Base-by-base conservation (phyloP, 2,329 filamentous ascomycete genomes). In the Cytospora schulzeri region DNA sequence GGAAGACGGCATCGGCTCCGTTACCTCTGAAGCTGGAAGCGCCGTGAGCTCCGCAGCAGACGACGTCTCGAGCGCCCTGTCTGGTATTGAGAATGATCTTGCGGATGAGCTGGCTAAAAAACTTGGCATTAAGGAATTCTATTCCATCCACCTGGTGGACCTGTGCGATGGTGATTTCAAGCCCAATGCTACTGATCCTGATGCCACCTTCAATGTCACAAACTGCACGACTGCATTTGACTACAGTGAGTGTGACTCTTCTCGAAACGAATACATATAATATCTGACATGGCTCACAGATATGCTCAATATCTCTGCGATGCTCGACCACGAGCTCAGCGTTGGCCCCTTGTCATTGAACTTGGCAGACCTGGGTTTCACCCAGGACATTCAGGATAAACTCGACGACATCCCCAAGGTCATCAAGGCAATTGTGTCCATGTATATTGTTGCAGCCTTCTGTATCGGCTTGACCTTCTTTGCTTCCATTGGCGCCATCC, bases 121-220 rank as follows among this genome's bases (percentile, higher is more conserved):
- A 33, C 64, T 76, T 6, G 73, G 73, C 33, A 72, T 76, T 69
- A 68, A 71, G 63, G 68, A 74, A 70, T 75, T 74, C 61, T 76
- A 75, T 66, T 72, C 74, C 38, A 62, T 76, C 41, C 73, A 76
- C 63, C 67, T 73, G 35, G 69, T 72, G 38, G 68, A 69, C 31
- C 57, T 72, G 17, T 76, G 74, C 71, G 70, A 73, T 57, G 74
- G 74, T 55, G 62, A 66, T 48, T 76, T 71, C 66, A 56, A 66
- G 45, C 71, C 71, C 24, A 73, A 72, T 57, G 67, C 66, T 14
- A 71, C 69, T 12, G 63, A 70, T 1, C 29, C 53, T 4, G 61
- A 61, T 22, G 70, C 68, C 3, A 69, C 69, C 48, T 69, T 69
- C 64, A 68, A 73, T 31, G 71, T 72, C 12, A 59, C 66, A 9